Evolutionary conservation across 768 basidiomycete genomes (phyloP).

Genomic region (Pisolithus orientalis): DNA sequence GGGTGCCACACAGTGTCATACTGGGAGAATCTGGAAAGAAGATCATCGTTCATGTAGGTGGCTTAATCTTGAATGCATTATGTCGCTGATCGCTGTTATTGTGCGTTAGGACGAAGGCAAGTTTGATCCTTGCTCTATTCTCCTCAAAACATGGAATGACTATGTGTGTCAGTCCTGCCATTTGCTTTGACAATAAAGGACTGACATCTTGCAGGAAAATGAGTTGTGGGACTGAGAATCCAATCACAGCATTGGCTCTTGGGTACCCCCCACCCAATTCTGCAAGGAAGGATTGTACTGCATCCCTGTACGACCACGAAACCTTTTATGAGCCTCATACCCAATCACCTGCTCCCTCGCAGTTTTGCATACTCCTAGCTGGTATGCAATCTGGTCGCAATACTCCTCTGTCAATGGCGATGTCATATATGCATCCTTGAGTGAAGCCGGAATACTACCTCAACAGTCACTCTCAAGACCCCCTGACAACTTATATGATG

Average conservation of each 20-base stretch:
- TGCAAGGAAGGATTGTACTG: constrained; percentile 70
- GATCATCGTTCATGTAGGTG: constrained; percentile 83
- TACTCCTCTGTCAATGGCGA: constrained; percentile 47
- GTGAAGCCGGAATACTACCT: constrained; percentile 36
- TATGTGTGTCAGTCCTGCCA: constrained; percentile 53
- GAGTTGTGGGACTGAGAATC: constrained; percentile 98
- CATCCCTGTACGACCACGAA: constrained; percentile 81
- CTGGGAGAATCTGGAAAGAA: constrained; percentile 95
- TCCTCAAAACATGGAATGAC: constrained; percentile 94
- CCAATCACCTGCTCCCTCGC: constrained; percentile 72
- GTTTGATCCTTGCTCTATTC: constrained; percentile 90
- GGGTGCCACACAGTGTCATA: constrained; percentile 89
- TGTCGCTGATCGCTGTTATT: constrained; percentile 2
- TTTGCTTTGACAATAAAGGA: background rate
- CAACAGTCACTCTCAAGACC: constrained; percentile 62
- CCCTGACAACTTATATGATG: constrained; percentile 54
- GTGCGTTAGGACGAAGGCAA: constrained; percentile 83
- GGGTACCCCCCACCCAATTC: constrained; percentile 73
- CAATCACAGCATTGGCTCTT: constrained; percentile 91
- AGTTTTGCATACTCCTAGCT: constrained; percentile 48
- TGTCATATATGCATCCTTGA: constrained; percentile 28
- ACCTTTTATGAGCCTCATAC: constrained; percentile 75
- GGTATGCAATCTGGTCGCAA: constrained; percentile 76
- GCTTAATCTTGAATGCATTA: background rate
- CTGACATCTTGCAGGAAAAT: constrained; percentile 56